A percentile compares a stretch with the other conserved stretches of the same genome.
These are phyloP conservation scores for Fereydounia khargensis DNA, from an alignment of 1,284 basidiomycete species.

Conservation along the genomic window DNA sequence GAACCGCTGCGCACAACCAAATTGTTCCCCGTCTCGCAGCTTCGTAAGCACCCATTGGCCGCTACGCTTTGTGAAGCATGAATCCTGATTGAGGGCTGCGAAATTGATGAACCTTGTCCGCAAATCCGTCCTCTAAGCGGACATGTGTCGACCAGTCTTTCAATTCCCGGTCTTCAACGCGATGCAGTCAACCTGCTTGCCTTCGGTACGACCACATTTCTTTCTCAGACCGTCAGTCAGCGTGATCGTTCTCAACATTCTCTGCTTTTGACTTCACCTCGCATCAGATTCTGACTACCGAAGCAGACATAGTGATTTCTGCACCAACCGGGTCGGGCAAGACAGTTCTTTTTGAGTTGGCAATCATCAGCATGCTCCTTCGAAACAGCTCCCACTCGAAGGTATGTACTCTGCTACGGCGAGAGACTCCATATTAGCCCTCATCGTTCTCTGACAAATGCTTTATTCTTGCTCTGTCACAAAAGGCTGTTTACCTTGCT, in stretches of 20 bases:
- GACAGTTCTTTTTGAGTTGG: slow-evolving; percentile 80
- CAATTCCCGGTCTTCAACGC: slow-evolving; percentile 86
- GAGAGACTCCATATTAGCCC: too few species aligned
- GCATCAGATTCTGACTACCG: slow-evolving; percentile 66
- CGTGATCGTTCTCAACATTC: neutral
- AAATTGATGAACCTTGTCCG: too few species aligned
- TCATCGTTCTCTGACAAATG: too few species aligned
- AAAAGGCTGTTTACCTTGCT: slow-evolving; percentile 87
- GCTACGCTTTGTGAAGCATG: too few species aligned
- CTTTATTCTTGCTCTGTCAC: too few species aligned
- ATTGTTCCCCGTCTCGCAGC: too few species aligned
- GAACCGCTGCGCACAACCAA: too few species aligned
- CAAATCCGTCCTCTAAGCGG: too few species aligned
- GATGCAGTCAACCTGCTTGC: slow-evolving; percentile 78
- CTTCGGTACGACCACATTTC: slow-evolving; percentile 63
- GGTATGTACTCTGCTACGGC: too few species aligned
- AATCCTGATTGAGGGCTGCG: too few species aligned
- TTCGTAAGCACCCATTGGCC: too few species aligned
- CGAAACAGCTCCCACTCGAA: too few species aligned
- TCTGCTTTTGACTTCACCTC: neutral
- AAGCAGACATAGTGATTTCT: slow-evolving; percentile 71
- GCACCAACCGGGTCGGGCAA: slow-evolving; percentile 47
- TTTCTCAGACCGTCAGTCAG: neutral
- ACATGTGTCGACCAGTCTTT: slow-evolving; percentile 75
- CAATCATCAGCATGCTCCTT: slow-evolving; percentile 77